A percentile compares a stretch with the other conserved stretches of the same genome.
Evolutionary conservation across 2,329 filamentous ascomycete species (phyloP).

Genomic region (Colletotrichum sp.): DNA sequence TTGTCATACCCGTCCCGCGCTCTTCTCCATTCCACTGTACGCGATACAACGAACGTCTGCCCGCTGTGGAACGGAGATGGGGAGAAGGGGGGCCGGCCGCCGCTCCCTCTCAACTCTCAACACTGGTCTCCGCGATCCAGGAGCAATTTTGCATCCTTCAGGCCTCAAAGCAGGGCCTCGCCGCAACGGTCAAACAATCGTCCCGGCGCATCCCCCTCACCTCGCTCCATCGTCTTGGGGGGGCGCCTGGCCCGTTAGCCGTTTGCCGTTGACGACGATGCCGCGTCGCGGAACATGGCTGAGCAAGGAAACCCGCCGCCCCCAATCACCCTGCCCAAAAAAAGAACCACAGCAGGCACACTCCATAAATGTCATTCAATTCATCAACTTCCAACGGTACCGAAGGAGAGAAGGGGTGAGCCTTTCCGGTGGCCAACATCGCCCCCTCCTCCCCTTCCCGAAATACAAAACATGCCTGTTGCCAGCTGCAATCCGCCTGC

Average conservation of each 20-base stretch:
- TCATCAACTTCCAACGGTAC: slow-evolving; percentile 11
- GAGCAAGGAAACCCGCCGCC: background rate
- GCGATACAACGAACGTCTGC: slow-evolving; percentile 7
- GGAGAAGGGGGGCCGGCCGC: background rate
- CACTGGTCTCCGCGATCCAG: background rate
- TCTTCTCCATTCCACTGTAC: slow-evolving; percentile 17
- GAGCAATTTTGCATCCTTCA: background rate
- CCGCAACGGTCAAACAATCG: background rate
- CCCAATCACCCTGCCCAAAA: background rate
- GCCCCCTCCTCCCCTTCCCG: background rate
- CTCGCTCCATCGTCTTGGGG: background rate
- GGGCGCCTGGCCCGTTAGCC: background rate
- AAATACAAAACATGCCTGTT: background rate
- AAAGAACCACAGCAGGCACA: background rate
- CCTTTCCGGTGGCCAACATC: background rate
- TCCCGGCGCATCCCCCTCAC: background rate
- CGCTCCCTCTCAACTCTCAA: background rate
- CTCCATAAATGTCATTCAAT: background rate
- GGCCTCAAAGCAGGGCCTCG: background rate
- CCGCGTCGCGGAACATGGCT: background rate
- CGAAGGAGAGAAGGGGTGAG: background rate
- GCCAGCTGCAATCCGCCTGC: background rate
- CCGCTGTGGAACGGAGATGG: slow-evolving; percentile 11
- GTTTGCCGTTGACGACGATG: background rate
- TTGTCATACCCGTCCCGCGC: slow-evolving; percentile 1